Evolutionary conservation across 108 stramenopile genomes (phyloP).

Genomic region (Phaeodactylum tricornutum): DNA sequence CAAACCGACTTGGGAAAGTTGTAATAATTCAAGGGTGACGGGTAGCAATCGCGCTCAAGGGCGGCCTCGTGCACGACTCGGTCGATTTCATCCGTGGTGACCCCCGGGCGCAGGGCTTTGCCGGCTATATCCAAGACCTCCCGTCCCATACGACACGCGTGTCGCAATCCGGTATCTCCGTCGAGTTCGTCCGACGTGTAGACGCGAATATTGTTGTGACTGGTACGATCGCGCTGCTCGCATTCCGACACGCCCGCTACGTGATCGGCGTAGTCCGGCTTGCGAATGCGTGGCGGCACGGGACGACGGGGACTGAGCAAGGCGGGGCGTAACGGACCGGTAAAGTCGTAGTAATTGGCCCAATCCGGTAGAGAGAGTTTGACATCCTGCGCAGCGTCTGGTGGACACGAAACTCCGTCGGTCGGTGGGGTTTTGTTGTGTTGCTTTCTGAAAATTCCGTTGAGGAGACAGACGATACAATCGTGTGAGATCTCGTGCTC

Average conservation of each 20-base stretch:
- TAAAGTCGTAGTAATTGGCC: slow-evolving; percentile 54
- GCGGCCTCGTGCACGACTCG: slow-evolving; percentile 86
- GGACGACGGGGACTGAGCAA: slow-evolving; percentile 49
- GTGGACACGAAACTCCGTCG: slow-evolving; percentile 42
- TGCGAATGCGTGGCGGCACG: slow-evolving; percentile 48
- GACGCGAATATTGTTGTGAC: slow-evolving; percentile 60
- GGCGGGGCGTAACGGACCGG: slow-evolving; percentile 61
- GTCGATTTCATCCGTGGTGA: slow-evolving; percentile 98
- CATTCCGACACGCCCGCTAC: slow-evolving; percentile 49
- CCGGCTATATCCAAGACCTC: slow-evolving; percentile 94
- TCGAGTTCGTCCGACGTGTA: slow-evolving; percentile 80
- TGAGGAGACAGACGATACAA: background rate
- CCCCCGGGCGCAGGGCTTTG: slow-evolving; percentile 78
- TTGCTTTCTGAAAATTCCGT: slow-evolving; percentile 4
- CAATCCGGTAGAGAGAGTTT: slow-evolving; percentile 57
- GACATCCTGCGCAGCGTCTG: slow-evolving; percentile 31
- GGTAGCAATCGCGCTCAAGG: slow-evolving; percentile 90
- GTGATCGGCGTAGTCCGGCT: slow-evolving; percentile 78
- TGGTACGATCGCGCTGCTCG: slow-evolving; percentile 63
- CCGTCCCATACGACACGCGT: slow-evolving; percentile 88
- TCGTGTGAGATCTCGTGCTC: background rate
- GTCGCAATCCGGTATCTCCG: slow-evolving; percentile 74
- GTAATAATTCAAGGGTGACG: slow-evolving; percentile 96
- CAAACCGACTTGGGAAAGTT: slow-evolving; percentile 96
- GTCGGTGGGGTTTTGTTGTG: slow-evolving; percentile 45